Evolutionary conservation across 2,329 filamentous ascomycete species (phyloP).

Genomic region (Hypoxylon rubiginosum): DNA sequence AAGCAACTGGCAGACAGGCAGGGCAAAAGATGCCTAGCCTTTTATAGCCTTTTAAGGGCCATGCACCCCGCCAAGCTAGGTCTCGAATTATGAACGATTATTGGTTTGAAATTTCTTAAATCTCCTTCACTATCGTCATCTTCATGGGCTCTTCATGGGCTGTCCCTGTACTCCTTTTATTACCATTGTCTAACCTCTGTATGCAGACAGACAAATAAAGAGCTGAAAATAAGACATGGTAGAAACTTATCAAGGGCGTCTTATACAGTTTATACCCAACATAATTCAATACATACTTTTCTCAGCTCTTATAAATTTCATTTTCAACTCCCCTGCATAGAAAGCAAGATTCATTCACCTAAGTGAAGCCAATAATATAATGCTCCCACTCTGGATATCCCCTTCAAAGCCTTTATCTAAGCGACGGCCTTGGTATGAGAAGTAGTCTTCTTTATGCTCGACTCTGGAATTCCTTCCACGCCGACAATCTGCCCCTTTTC

Average conservation of each 20-base stretch:
- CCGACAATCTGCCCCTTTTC: constrained; percentile 43
- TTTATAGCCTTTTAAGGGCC: not conserved
- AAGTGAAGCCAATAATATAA: no score
- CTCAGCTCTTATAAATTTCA: not conserved
- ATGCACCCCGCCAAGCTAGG: not conserved
- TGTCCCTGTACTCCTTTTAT: not conserved
- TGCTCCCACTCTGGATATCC: not conserved
- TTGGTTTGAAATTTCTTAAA: constrained; percentile 11
- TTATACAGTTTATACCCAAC: not conserved
- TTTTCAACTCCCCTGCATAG: not conserved
- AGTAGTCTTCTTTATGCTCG: constrained; percentile 11
- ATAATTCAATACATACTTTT: not conserved
- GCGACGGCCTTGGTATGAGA: constrained; percentile 16
- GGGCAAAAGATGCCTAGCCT: constrained; percentile 12
- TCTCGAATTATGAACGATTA: not conserved
- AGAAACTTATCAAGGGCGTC: no score
- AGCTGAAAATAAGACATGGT: not conserved
- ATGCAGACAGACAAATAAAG: not conserved
- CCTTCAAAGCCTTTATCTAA: not conserved
- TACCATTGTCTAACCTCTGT: not conserved
- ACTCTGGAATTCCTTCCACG: constrained; percentile 35
- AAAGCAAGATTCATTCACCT: no score
- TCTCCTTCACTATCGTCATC: not conserved
- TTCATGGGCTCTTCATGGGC: not conserved
- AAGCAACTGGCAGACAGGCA: no score